These are phyloP conservation scores for Pleurotus cornucopiae DNA, from an alignment of 768 basidiomycete genomes.

Conservation along the genomic window DNA sequence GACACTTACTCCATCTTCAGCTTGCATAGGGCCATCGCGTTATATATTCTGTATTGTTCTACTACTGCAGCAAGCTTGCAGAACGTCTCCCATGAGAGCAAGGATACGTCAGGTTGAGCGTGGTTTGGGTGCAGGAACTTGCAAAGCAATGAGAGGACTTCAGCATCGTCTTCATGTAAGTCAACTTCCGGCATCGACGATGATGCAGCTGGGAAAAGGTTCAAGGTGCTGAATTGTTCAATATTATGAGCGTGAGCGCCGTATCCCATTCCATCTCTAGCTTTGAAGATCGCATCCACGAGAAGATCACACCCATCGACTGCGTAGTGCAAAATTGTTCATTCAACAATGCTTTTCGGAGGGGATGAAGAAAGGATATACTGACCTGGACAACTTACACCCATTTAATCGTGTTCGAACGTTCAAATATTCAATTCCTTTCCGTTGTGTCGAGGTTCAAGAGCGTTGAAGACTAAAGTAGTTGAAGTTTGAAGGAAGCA, in stretches of 20 bases:
- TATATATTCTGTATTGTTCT: not conserved
- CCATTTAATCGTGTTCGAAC: too few relatives aligned
- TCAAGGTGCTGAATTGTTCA: not conserved
- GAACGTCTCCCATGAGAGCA: not conserved
- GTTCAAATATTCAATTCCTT: too few relatives aligned
- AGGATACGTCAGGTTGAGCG: not conserved
- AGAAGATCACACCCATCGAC: too few relatives aligned
- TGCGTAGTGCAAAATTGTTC: too few relatives aligned
- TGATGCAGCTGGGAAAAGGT: not conserved
- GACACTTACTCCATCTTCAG: not conserved
- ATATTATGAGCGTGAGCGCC: constrained; percentile 10
- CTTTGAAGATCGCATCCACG: too few relatives aligned
- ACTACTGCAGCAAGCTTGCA: not conserved
- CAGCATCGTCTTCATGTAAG: not conserved
- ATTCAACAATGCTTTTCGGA: too few relatives aligned
- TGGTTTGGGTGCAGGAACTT: not conserved
- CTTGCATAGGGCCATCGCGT: not conserved
- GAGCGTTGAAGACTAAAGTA: too few relatives aligned
- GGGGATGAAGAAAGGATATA: too few relatives aligned
- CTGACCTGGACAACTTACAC: too few relatives aligned
- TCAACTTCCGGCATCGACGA: not conserved
- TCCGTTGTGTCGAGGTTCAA: too few relatives aligned
- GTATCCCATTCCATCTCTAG: not conserved
- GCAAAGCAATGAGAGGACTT: not conserved
- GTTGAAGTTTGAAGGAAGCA: too few relatives aligned